A percentile compares a stretch with the other conserved stretches of the same genome.
These are phyloP conservation scores for Penicillium alfredii DNA, from an alignment of 495 filamentous ascomycete species.

Conservation along the genomic window DNA sequence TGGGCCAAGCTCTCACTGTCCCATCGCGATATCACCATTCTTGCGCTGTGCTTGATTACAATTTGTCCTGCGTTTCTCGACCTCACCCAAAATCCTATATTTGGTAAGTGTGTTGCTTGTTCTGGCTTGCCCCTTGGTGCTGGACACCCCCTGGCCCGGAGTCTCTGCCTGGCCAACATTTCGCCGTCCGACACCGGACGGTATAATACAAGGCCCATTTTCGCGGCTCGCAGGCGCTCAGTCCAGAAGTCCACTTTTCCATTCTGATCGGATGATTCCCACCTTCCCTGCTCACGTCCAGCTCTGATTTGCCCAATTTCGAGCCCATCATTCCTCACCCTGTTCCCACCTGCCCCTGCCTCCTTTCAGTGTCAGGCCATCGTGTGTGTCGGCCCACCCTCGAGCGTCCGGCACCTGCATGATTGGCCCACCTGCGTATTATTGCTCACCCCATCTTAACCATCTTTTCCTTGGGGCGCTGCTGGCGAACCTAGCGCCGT, in stretches of 20 bases:
- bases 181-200: conserved; percentile 13
- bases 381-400: conserved; percentile 30
- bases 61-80: too few relatives aligned
- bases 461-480: conserved; percentile 18
- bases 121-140: background rate
- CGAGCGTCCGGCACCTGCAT: conserved; percentile 29
- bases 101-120: conserved; percentile 5
- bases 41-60: too few relatives aligned
- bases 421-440: conserved; percentile 26
- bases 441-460: conserved; percentile 13
- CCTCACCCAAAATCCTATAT: too few relatives aligned
- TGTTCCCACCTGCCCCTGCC: conserved; percentile 19
- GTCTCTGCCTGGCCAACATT: conserved; percentile 5
- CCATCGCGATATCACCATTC: too few relatives aligned
- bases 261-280: conserved; percentile 19
- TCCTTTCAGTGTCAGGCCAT: conserved; percentile 34
- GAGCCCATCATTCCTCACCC: conserved; percentile 14
- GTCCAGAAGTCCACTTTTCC: conserved; percentile 16
- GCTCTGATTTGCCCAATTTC: conserved; percentile 19
- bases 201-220: conserved; percentile 14
- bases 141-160: background rate
- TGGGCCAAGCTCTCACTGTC: conserved; percentile 12
- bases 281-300: conserved; percentile 8
- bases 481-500: conserved; percentile 10
- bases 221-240: conserved; percentile 11